Base-by-base conservation (phyloP, 176 grass and related monocot genomes). In the Eleusine indica region DNA sequence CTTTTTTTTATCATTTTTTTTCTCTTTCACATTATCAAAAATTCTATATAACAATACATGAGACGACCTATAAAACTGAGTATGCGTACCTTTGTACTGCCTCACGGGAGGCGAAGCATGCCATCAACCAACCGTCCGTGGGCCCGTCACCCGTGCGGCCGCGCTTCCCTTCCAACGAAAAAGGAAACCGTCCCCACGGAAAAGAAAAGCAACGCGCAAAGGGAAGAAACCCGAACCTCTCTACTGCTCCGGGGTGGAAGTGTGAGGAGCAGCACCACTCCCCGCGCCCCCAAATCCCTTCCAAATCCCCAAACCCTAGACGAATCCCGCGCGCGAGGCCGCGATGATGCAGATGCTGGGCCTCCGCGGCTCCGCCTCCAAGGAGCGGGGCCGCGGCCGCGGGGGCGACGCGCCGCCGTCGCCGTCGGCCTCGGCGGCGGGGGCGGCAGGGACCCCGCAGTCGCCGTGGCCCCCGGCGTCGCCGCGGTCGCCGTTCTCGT, bases 331-430 rank as follows among this genome's bases (percentile, higher is more conserved):
- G 57, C 25, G 41, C 41, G 79, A 18, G 64, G 58, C 64, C 74
- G 44, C 83, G 75, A 80, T 83, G 82, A 92, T 95, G 93, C 90
- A 95, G 65, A 95, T 90, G 87, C 88, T 95, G 47, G 76, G 93
- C 37, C 83, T 91, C 67, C 85, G 89, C 13, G 87, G 79, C 78
- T 90, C 87, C 40, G 86, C 90, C 17, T 87, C 93, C 42, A 87
- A 85, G 76, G 86, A 85, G 17, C 71, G 76, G 60, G 22, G 80
- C 68, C 81, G 78, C 7, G 66, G 80, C 70, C 71, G 66, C 75
- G 41, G 74, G 74, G 79, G 82, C 15, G 53, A 51, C 51, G 51
- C 51, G 51, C 10, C 22, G 73, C 30, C 30, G 80, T 42, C 41
- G 76, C 9, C 58, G 53, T n/a, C 43, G 78, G 64, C 49, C 49